Evolutionary conservation across 2,329 filamentous ascomycete genomes (phyloP).

Genomic region (Colletotrichum agaves): DNA sequence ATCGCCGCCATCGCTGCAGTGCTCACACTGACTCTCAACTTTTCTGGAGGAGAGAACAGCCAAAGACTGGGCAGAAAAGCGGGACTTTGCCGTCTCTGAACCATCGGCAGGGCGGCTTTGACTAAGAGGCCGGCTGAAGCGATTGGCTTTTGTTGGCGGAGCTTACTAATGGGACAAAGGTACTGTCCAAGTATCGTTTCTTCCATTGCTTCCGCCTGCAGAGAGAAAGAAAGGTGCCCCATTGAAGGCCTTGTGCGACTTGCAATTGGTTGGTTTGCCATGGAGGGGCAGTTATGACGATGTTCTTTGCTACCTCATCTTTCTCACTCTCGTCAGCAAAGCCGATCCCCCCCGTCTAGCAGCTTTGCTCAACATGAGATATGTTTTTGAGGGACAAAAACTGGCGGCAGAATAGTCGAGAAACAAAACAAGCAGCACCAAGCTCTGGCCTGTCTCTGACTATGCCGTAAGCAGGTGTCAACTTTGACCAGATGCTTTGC

Average conservation of each 20-base stretch:
- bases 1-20: slow-evolving; percentile 21
- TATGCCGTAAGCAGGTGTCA: slow-evolving; percentile 19
- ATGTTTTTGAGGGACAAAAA: neutral
- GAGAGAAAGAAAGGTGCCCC: slow-evolving; percentile 28
- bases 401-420: neutral
- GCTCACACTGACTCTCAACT: slow-evolving; percentile 11
- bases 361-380: neutral
- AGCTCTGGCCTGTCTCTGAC: slow-evolving; percentile 7
- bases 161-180: slow-evolving; percentile 34
- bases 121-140: neutral
- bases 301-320: slow-evolving; percentile 25
- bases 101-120: slow-evolving; percentile 26
- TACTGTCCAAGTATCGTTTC: slow-evolving; percentile 16
- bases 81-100: slow-evolving; percentile 10
- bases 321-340: slow-evolving; percentile 22
- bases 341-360: neutral
- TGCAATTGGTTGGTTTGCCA: slow-evolving; percentile 25
- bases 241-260: slow-evolving; percentile 16
- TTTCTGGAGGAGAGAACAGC: neutral
- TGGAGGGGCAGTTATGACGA: slow-evolving; percentile 37
- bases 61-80: slow-evolving; percentile 30
- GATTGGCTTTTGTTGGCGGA: slow-evolving; percentile 33
- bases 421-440: slow-evolving; percentile 6
- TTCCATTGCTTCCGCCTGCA: slow-evolving; percentile 33
- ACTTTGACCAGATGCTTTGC: slow-evolving; percentile 13